Percentiles rank a stretch among this genome's conserved stretches.
These are phyloP conservation scores for Sporisorium sorghi DNA, from an alignment of 1,284 basidiomycete species.

Conservation along the genomic window DNA sequence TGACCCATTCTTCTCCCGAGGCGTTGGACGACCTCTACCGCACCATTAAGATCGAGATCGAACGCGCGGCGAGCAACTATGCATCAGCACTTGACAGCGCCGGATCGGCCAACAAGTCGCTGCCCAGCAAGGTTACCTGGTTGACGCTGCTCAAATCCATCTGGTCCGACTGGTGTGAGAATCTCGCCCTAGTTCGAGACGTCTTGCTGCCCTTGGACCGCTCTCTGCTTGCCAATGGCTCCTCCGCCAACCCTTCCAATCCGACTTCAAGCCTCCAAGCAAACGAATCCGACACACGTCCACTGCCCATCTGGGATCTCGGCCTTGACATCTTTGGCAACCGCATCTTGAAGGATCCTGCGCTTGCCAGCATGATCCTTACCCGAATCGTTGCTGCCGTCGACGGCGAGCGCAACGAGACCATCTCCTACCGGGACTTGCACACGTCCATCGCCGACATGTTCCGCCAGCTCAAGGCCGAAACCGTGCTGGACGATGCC, in stretches of 20 bases:
- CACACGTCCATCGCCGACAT: slow-evolving; percentile 52
- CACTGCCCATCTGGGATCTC: slow-evolving; percentile 46
- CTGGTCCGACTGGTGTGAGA: slow-evolving; percentile 57
- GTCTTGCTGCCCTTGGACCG: slow-evolving; percentile 43
- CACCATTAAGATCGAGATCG: slow-evolving; percentile 58
- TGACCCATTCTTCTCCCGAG: slow-evolving; percentile 16
- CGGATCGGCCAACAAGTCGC: slow-evolving; percentile 27
- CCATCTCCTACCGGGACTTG: slow-evolving; percentile 32
- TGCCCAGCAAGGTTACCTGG: slow-evolving; percentile 37
- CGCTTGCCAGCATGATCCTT: slow-evolving; percentile 32
- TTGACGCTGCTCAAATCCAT: slow-evolving; percentile 38
- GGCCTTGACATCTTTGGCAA: slow-evolving; percentile 56
- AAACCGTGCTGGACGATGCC: slow-evolving; percentile 41
- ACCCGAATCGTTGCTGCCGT: slow-evolving; percentile 33
- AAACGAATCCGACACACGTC: slow-evolving; percentile 3
- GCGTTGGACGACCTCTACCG: slow-evolving; percentile 51
- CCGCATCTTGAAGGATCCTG: slow-evolving; percentile 42
- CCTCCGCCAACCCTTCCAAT: background rate
- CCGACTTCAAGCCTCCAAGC: background rate
- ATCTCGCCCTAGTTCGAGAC: slow-evolving; percentile 37
- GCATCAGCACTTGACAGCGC: slow-evolving; percentile 35
- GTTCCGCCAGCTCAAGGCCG: slow-evolving; percentile 48
- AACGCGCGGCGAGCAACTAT: slow-evolving; percentile 48
- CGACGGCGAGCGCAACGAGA: slow-evolving; percentile 34
- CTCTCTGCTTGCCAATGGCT: slow-evolving; percentile 7